Base-by-base conservation (phyloP, 495 filamentous ascomycete species). In the Aspergillus conjunctus region DNA sequence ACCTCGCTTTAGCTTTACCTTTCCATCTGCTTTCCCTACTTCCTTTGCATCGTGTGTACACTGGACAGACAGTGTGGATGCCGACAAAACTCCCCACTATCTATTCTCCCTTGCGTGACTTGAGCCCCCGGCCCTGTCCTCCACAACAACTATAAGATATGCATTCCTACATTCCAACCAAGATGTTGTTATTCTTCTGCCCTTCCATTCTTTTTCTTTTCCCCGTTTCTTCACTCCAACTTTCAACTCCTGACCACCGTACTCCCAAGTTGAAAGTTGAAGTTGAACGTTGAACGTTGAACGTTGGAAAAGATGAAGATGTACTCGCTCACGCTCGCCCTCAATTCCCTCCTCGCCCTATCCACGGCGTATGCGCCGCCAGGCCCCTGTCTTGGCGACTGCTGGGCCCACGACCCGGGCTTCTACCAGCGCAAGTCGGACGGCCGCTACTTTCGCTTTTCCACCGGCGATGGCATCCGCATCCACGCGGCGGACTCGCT, bases 371-470 rank as follows among this genome's bases (percentile, higher is more conserved):
- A 81, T 63, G 71, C 79, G 14, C 78, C 83, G 57, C 85, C 85
- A 0, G 75, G 80, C 11, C 62, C 81, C 10, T 89, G 87, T 71
- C 77, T 74, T 11, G 86, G 87, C 26, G 72, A 74, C 21, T 91
- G 87, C 73, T 80, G 72, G 59, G 71, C 81, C 31, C 86, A 91
- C 54, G 88, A 91, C 63, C 87, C 87, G 17, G 72, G 83, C 34
- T 75, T 91, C 56, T 83, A 88, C 60, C 81, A 81, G 37, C 84
- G 88, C 56, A 66, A 70, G 32, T 80, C 77, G 3, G 88, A 91
- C 68, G 87, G 87, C 17, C 86, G 74, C 3, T 92, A 90, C 74
- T 92, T 87, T 74, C 85, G 86, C 44, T 91, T 91, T 74, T 82
- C 82, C 1, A 91, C 89, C 0, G 83, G 83, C 30, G 82, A 79